Evolutionary conservation across 108 stramenopile species (phyloP), one percentile per base, ranked within the genome.

Genomic region (Pseudonitzschia multistriata): DNA sequence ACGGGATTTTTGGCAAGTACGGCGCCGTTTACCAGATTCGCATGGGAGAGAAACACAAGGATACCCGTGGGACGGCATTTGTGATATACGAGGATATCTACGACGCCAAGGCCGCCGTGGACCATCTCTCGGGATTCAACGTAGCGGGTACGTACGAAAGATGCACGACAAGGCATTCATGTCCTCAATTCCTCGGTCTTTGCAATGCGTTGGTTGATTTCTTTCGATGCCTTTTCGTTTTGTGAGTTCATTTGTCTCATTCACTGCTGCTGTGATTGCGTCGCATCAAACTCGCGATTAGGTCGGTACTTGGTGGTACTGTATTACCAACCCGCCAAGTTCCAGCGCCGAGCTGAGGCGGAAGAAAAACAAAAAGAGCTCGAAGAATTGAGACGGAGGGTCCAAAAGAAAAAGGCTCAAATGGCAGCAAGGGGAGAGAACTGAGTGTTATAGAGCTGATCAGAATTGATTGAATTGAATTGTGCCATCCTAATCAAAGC

Each of bases 1-100:
- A 98, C 73, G 96, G 96, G 19, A 97, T 98, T 2, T 99, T 99
- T 78, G 99, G 99, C 17, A 98, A 98, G 68, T 99, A 98, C 76
- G 99, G 99, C 14, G 96, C 99, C 7, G 96, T 99, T 30, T 91
- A 93, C 79, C 99, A 99, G 74, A 94, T 96, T 48, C 90, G 95
- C 62, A 53, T 96, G 54, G 95, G 95, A 53, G 89, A 90, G 34
- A 85, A 73, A 49, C 53, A 78, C 49, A 82, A 86, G 66, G 96
- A 97, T 73, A 99, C 99, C 21, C 70, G 89, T 56, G 99, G 99
- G 24, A 99, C 98, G 19, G 98, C 98, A 0, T 99, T 99, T 75
- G 97, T 99, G 4, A 95, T 93, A 0, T 93, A 90, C 60, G 92
- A 93, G 71, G 82, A 99, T 67, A 98, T 98, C 63, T 96, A 94